Base-by-base conservation (phyloP, 257 asterid species). In the Apocynum venetum region DNA sequence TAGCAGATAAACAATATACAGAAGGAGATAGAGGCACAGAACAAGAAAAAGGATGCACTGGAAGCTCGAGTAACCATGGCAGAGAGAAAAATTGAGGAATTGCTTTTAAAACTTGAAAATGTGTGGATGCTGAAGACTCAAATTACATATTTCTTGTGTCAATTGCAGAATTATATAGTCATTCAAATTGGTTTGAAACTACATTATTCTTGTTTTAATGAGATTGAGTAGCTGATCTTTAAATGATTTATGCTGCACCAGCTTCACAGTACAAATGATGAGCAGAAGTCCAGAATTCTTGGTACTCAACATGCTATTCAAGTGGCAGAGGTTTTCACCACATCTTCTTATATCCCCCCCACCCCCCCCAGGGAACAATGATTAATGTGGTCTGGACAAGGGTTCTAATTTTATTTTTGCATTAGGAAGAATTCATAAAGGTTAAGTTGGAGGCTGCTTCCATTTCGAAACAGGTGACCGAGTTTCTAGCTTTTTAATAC, bases 361-460 rank as follows among this genome's bases (percentile, higher is more conserved):
- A 6, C 49, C 31, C 70, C 74, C 77, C n/a, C 51, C 52, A 38
- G 49, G 8, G 19, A 36, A 15, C 51, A 35, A 49, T n/a, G 10
- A 35, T 74, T 74, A 69, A 51, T 74, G 65, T 68, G 53, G 72
- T 56, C 11, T 79, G 66, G 25, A 63, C 59, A 47, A 71, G 77
- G 55, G 41, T 57, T 63, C 77, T 82, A 70, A 84, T 53, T 46
- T 74, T 72, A 36, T 20, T 71, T 72, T 76, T 44, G 72, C 69
- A 71, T n/a, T 81, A 88, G 90, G 92, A 88, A 82, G 86, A 86
- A 80, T 76, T 86, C 80, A 56, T 86, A 82, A 86, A 83, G 77
- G 89, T 79, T 76, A 88, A 86, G 81, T 20, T 78, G 85, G 88
- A 88, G 80, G 87, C 85, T 64, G 66, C 85, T 74, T 80, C 82